Evolutionary conservation across 768 basidiomycete species (phyloP).

Genomic region (Hericium rajendrae): DNA sequence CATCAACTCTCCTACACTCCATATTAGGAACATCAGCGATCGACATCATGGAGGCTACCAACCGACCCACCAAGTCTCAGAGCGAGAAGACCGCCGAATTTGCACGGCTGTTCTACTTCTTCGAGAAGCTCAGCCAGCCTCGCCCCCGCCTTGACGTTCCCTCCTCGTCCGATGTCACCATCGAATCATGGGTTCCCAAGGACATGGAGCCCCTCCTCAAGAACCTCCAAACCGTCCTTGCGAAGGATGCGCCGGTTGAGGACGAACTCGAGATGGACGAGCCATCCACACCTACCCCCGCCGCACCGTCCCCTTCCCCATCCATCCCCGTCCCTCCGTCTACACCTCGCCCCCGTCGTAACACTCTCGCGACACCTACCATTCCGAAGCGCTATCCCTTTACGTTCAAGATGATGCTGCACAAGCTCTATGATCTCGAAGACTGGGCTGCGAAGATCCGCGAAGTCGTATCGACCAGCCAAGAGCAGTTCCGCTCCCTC

Average conservation of each 20-base stretch:
- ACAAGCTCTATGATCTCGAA: slow-evolving; percentile 15
- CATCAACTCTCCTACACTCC: too few species aligned
- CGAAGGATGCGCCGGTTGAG: slow-evolving; percentile 4
- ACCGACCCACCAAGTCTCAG: neutral
- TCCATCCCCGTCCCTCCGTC: neutral
- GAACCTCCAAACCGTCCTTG: slow-evolving; percentile 9
- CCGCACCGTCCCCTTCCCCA: neutral
- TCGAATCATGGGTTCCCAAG: slow-evolving; percentile 8
- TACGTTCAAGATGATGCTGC: slow-evolving; percentile 13
- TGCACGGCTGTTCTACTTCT: slow-evolving; percentile 13
- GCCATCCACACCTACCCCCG: neutral
- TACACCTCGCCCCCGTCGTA: slow-evolving; percentile 6
- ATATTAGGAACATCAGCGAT: too few species aligned
- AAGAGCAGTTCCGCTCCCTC: slow-evolving; percentile 12
- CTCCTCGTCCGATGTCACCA: neutral
- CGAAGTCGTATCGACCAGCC: slow-evolving; percentile 11
- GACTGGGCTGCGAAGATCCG: slow-evolving; percentile 14
- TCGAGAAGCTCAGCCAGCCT: slow-evolving; percentile 12
- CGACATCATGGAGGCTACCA: neutral
- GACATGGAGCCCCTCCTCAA: slow-evolving; percentile 13
- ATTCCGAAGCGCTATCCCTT: slow-evolving; percentile 11
- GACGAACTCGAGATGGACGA: neutral
- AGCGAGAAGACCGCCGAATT: slow-evolving; percentile 12
- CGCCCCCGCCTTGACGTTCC: slow-evolving; percentile 2
- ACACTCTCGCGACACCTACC: slow-evolving; percentile 6